Conservation (phyloP, 2,329 filamentous ascomycete species). For the Cladosporium sp. region DNA sequence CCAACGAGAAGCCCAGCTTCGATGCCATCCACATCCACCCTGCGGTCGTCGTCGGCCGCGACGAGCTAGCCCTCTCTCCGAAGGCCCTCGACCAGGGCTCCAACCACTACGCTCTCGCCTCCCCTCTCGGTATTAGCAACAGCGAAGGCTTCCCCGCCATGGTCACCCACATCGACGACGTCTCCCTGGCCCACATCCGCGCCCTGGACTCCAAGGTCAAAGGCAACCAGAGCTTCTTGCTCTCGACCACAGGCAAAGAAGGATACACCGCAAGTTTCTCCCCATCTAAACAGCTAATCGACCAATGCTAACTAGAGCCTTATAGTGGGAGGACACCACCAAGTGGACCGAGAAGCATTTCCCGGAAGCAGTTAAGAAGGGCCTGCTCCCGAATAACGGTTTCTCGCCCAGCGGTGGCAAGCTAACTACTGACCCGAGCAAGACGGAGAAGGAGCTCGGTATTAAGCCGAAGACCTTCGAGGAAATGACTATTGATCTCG, state of each 20-base stretch:
- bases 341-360: constrained; percentile 14
- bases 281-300: no score
- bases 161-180: constrained; percentile 31
- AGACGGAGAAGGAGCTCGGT: constrained; percentile 12
- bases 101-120: constrained; percentile 24
- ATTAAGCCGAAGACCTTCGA: constrained; percentile 19
- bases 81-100: constrained; percentile 25
- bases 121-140: constrained; percentile 23
- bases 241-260: constrained; percentile 1
- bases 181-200: constrained; percentile 34
- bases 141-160: constrained; percentile 21
- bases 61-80: constrained; percentile 30
- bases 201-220: constrained; percentile 24
- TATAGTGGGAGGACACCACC: constrained; percentile 11
- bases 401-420: not conserved
- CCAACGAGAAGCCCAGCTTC: constrained; percentile 27
- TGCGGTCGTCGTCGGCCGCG: constrained; percentile 28
- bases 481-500: constrained; percentile 10
- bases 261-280: constrained; percentile 6
- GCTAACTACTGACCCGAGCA: not conserved
- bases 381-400: constrained; percentile 3
- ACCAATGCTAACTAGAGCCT: no score
- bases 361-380: constrained; percentile 12
- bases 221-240: constrained; percentile 16
- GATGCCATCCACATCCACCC: constrained; percentile 30